Base-by-base conservation (phyloP, 2,329 filamentous ascomycete genomes). In the Hymenoscyphus fructigenus region DNA sequence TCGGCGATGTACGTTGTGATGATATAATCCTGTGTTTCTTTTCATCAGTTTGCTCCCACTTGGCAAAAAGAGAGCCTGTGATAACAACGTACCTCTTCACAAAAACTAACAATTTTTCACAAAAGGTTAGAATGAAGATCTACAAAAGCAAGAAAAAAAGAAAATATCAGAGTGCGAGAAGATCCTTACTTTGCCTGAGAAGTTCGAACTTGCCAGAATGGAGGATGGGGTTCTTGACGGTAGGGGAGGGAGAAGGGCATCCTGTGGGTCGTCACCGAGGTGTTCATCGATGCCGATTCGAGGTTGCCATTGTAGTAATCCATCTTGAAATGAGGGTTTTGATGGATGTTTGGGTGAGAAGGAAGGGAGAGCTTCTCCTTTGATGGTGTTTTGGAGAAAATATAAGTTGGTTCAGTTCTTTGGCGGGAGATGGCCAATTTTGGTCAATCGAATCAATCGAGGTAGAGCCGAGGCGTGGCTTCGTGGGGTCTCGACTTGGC, bases 1-100 rank as follows among this genome's bases (percentile, higher is more conserved):
- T 85, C 83, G 36, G 80, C 83, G 58, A 85, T 76, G 69, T 84
- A 85, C 3, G 74, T 70, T 1, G 81, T 83, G 61, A 85, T 74
- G 61, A 78, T 80, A 68, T 84, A 86, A 71, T 87, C 85, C 76
- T 88, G 41, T 29, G 50, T n/a, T 28, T 34, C 38, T 38, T 14
- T 38, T 38, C 36, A 14, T 55, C 55, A 47, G 44, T 44, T 28
- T 50, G 7, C 23, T 34, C 17, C 15, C 44, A 26, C 28, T 17
- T 34, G 28, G 41, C 12, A 41, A 23, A 32, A 23, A 14, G 3
- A 28, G 59, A 34, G 38, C 28, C n/a, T 36, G 32, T 26, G 47
- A 53, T 26, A 26, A 60, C 47, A 57, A 65, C 66, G 59, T 66
- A 73, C 73, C 67, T 75, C 73, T 70, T 75, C 73, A 66, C 73